Evolutionary conservation across 1,139 yeast species (phyloP), one percentile per base, ranked within the genome.

Genomic region (Yamadazyma aaseri): DNA sequence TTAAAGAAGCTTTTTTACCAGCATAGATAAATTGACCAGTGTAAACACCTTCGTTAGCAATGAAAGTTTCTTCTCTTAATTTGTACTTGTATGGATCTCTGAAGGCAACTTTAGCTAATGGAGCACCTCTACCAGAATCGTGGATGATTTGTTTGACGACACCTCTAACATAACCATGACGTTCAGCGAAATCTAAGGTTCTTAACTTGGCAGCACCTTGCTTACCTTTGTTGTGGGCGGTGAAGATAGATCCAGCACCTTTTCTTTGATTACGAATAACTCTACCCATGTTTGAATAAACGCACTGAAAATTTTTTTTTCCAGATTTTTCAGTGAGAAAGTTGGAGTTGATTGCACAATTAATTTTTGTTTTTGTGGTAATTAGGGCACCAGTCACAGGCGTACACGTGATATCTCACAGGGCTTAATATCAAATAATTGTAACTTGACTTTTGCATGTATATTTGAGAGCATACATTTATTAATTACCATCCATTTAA

Each of bases 221-320:
- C 85, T 98, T 87, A 74, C 94, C 87, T 79, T 97, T 92, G 81
- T 97, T 92, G 92, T 90, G 96, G 65, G 98, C 82, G 73, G 95
- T 86, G 89, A 94, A 94, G 83, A 94, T 89, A 67, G 97, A 90
- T 70, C 98, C 98, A 77, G 97, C 97, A 84, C 97, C 97, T 81
- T 94, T 94, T 87, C 99, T 90, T 86, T 94, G 98, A 84, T 94
- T 92, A 81, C 98, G 95, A 81, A 94, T 94, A 79, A 94, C 99
- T 85, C 98, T 92, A 86, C 98, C 97, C 84, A 67, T 65, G 30
- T 13, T 17, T 36, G 11, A 26, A n/a, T 34, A 28, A 16, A 29
- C 34, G 18, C 17, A 32, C 29, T 18, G 21, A 17, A 28, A 38
- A 38, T 35, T 28, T 30, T 38, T 36, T 38, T 36, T 17, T 13